Evolutionary conservation across 2,329 filamentous ascomycete species (phyloP), one percentile per base, ranked within the genome.

Genomic region (Byssoonygena ceratinophila): DNA sequence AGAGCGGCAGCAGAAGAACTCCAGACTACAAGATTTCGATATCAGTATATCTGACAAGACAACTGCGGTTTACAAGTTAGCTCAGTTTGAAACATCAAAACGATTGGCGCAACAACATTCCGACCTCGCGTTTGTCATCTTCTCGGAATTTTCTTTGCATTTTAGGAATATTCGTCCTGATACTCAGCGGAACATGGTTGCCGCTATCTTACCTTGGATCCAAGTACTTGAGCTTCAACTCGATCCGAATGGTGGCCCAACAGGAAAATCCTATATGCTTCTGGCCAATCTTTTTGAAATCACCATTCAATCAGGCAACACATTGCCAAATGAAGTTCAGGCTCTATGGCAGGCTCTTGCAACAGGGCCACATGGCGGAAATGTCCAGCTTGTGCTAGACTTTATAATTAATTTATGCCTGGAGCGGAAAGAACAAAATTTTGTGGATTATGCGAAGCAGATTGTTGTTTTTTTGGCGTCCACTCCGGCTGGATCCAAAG

Each of bases 41-140:
- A 97, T 98, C 61, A 96, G 90, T 66, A 92, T 98, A 54, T 94
- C 91, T 0, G 94, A 98, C 70, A 97, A 96, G 70, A 98, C 94
- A 0, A 94, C 94, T 59, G 90, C 91, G 0, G 91, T 98, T 2
- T 98, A 97, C 71, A 98, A 98, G 70, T 76, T 94, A 41, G 92
- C 94, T 0, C 92, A 98, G 64, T 97, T 96, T 59, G 91, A 97
- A 64, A 94, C 94, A 20, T 97, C 92, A 0, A 89, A 91, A 62
- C 79, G 90, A 18, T 77, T 98, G 36, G 86, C 90, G 1, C 87
- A 87, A 62, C 87, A 94, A 58, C 87, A 98, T 65, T 80, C 86
- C 0, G 89, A 95, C 59, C 72, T 95, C 37, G 90, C 91, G 0
- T 96, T 97, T 62, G 81, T 90, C 53, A 84, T 98, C 48, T 96